Evolutionary conservation across 352 stramenopile genomes (phyloP), one percentile per base, ranked within the genome.

Genomic region (Globisporangium alternatum): DNA sequence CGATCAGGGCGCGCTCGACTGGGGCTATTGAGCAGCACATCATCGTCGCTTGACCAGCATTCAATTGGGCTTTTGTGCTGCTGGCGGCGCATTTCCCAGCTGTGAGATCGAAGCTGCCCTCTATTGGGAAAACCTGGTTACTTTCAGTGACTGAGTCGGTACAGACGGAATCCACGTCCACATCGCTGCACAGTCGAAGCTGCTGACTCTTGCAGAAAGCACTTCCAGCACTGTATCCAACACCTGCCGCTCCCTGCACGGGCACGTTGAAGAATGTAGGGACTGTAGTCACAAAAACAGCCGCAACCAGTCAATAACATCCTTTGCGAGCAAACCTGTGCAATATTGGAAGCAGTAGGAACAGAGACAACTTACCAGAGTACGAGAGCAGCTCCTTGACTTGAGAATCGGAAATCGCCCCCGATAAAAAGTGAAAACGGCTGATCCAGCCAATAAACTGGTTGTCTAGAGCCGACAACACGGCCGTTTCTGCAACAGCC

Each of bases 391-490:
- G 66, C 41, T 77, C 66, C 39, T 71, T 30, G 2, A 86, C 56
- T 67, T 89, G 69, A 25, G 67, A 31, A 10, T 54, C 10, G 1
- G 75, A 71, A 15, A 89, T 70, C 17, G 70, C 67, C 15, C 62
- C 71, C 25, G 74, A 31, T 52, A 85, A 76, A 41, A 70, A 89
- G 17, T 83, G 74, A 55, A 86, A 75, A 1, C 70, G 65, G 4
- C 70, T 64, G 19, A 89, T 78, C 77, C 77, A 86, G 10, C 80
- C 80, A 0, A 33, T 65, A 53, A 85, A 85, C 3, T 35, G 51
- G n/a, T 31, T 19, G 22, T 48, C 33, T 17, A 28, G 10, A 15
- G 51, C 57, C 1, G 71, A 85, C 10, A 86, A 44, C 17, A 74
- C 51, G 13, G 59, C 59, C 21, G 47, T 56, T 25, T 58, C n/a